A percentile compares a stretch with the other conserved stretches of the same genome.
phyloP scores from a whole-genome alignment of 306 rosid genomes.

The Ochetophila trinervis region DNA sequence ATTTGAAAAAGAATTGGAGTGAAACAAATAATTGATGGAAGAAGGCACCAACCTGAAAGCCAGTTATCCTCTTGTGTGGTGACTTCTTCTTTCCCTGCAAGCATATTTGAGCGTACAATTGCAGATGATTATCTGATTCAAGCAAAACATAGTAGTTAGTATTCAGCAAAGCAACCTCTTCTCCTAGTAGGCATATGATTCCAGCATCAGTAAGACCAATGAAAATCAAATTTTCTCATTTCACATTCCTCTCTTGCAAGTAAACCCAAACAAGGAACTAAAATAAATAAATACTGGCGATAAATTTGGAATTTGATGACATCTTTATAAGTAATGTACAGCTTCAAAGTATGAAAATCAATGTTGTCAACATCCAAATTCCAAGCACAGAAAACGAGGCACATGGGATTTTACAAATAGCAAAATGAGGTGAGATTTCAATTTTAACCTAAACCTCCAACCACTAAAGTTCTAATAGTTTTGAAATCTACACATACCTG shows the following conservation, averaged over 20 bases:
- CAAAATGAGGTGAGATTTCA: background rate
- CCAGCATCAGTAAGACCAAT: background rate
- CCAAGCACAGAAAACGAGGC: too few relatives aligned
- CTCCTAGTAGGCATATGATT: background rate
- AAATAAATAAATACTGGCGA: too few relatives aligned
- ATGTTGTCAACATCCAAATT: too few relatives aligned
- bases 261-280: background rate
- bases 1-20: background rate
- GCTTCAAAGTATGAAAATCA: too few relatives aligned
- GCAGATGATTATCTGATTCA: slow-evolving; percentile 20
- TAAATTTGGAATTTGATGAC: too few relatives aligned
- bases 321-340: too few relatives aligned
- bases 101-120: slow-evolving; percentile 17
- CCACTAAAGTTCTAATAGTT: background rate
- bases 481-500: slow-evolving; percentile 35
- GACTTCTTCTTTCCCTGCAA: slow-evolving; percentile 24
- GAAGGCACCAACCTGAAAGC: slow-evolving; percentile 32
- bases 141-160: background rate
- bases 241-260: background rate
- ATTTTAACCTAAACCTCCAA: background rate
- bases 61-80: slow-evolving; percentile 19
- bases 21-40: background rate
- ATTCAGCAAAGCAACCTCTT: background rate
- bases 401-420: too few relatives aligned
- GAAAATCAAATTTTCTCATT: background rate